These are phyloP conservation scores for Eimeria sp. DNA, from an alignment of 169 alveolate genomes.

Conservation along the genomic window DNA sequence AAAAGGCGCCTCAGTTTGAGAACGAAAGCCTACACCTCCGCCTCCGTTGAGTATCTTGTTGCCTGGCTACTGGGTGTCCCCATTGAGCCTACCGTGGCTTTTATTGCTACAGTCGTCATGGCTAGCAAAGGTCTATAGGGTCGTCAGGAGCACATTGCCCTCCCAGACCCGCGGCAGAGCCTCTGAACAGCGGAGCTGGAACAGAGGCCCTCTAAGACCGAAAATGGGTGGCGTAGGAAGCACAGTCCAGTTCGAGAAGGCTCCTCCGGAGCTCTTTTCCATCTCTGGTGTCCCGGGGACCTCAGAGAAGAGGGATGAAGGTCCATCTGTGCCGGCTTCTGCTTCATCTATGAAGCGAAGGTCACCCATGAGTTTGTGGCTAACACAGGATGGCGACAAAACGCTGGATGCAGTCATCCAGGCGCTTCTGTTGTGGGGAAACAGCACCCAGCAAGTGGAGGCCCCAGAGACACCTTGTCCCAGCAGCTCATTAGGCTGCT, in stretches of 20 bases:
- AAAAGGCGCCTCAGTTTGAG: not conserved
- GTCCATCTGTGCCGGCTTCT: not conserved
- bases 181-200: not conserved
- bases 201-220: not conserved
- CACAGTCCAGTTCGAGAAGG: slow-evolving; percentile 63
- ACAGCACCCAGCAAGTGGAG: not conserved
- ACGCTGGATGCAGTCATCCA: slow-evolving; percentile 63
- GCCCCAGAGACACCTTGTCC: slow-evolving; percentile 5
- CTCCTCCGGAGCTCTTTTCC: not conserved
- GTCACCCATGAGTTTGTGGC: slow-evolving; percentile 48
- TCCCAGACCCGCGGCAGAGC: slow-evolving; percentile 17
- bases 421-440: slow-evolving; percentile 22
- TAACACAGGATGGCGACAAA: slow-evolving; percentile 61
- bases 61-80: not conserved
- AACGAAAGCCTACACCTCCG: not conserved
- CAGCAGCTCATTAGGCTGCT: slow-evolving; percentile 35
- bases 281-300: not conserved
- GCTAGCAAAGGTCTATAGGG: slow-evolving; percentile 55
- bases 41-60: not conserved
- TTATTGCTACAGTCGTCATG: slow-evolving; percentile 24
- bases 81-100: not conserved
- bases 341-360: not conserved
- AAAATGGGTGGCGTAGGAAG: slow-evolving; percentile 70
- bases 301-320: slow-evolving; percentile 39
- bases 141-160: slow-evolving; percentile 42